A percentile compares a stretch with the other conserved stretches of the same genome.
These are phyloP conservation scores for Populus alba DNA, from an alignment of 345 rosid genomes.

Conservation along the genomic window DNA sequence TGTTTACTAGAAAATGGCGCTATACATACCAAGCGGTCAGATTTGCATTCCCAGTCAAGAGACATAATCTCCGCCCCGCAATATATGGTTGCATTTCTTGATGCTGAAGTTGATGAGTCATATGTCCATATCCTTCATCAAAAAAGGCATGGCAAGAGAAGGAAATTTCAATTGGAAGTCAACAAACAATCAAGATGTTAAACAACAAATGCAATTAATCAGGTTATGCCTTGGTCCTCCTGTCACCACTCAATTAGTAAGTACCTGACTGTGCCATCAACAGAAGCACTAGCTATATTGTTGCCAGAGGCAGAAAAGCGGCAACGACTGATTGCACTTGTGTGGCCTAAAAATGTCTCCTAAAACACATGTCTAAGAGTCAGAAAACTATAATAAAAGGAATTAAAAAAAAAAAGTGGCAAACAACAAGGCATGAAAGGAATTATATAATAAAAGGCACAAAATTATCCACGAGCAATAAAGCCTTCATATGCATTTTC, in stretches of 20 bases:
- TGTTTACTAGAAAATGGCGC: not conserved
- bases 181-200: slow-evolving; percentile 12
- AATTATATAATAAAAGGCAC: not conserved
- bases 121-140: slow-evolving; percentile 63
- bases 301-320: slow-evolving; percentile 74
- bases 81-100: slow-evolving; percentile 78
- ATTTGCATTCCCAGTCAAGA: slow-evolving; percentile 79
- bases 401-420: not conserved
- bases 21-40: slow-evolving; percentile 62
- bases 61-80: slow-evolving; percentile 73
- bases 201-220: slow-evolving; percentile 2
- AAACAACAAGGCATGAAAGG: not conserved
- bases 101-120: slow-evolving; percentile 60
- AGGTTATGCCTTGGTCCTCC: slow-evolving; percentile 13
- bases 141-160: slow-evolving; percentile 6
- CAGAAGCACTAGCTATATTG: slow-evolving; percentile 75
- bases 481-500: slow-evolving; percentile 6
- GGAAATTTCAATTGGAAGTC: not conserved
- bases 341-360: slow-evolving; percentile 76
- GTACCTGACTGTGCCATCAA: slow-evolving; percentile 78
- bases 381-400: not conserved
- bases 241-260: slow-evolving; percentile 6
- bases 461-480: not conserved
- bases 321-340: slow-evolving; percentile 65
- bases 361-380: slow-evolving; percentile 19